A percentile compares a stretch with the other conserved stretches of the same genome.
Evolutionary conservation across 192 early-diverging fungal genomes (phyloP).

Genomic region (Neocallimastix lanati): DNA sequence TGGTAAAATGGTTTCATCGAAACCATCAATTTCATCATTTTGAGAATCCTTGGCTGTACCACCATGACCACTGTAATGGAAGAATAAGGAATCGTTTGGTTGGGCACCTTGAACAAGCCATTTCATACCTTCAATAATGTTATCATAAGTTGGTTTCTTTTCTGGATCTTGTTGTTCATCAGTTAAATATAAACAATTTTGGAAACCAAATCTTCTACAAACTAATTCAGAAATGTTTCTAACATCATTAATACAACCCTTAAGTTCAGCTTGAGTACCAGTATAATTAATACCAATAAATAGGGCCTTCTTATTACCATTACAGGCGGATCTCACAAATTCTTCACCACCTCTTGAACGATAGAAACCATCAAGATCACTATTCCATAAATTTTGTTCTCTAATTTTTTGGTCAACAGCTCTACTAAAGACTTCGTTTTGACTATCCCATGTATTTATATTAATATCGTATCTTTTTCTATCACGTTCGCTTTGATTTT

Average conservation of each 20-base stretch:
- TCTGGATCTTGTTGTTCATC: too few species aligned
- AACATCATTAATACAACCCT: too few species aligned
- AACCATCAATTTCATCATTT: conserved; percentile 24
- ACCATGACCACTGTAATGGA: too few species aligned
- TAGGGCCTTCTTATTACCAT: conserved; percentile 17
- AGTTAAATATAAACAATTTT: too few species aligned
- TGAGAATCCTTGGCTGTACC: conserved; percentile 9
- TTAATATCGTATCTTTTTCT: neutral
- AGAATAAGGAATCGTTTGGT: conserved; percentile 12
- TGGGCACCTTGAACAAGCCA: conserved; percentile 36
- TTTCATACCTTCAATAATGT: too few species aligned
- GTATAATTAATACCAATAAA: conserved; percentile 42
- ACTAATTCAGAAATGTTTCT: conserved; percentile 9
- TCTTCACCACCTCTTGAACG: neutral
- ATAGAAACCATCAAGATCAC: too few species aligned
- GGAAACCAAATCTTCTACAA: neutral
- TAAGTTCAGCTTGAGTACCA: conserved; percentile 21
- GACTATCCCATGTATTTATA: neutral
- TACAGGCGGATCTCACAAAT: neutral
- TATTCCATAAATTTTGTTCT: neutral
- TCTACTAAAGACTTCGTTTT: neutral
- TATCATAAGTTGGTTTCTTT: too few species aligned
- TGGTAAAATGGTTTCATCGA: too few species aligned
- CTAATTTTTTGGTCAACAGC: neutral
- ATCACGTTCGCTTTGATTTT: too few species aligned